phyloP scores from a whole-genome alignment of 164 flowering plant genomes.

The Tetracentron sinense region DNA sequence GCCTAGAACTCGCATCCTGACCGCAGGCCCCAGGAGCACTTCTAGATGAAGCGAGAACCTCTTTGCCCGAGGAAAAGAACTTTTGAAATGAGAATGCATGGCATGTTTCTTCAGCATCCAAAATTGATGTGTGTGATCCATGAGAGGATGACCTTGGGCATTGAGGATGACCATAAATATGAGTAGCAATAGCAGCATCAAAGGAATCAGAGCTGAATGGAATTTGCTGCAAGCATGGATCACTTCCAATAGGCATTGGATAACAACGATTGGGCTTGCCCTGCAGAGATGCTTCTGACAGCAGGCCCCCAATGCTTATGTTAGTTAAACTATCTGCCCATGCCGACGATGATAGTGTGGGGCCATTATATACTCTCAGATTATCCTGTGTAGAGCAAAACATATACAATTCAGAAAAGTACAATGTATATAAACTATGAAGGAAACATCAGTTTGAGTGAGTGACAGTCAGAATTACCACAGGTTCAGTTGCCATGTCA shows the following conservation, averaged over 20 bases:
- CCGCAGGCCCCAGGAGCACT: conserved; percentile 17
- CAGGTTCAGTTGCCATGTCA: conserved; percentile 8
- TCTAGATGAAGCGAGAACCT: conserved; percentile 15
- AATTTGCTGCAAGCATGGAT: conserved; percentile 22
- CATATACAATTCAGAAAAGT: conserved; percentile 2
- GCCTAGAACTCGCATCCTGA: conserved; percentile 24
- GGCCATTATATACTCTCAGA: conserved; percentile 9
- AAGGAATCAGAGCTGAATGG: conserved; percentile 42
- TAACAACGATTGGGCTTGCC: conserved; percentile 25
- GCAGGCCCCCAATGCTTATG: conserved; percentile 73
- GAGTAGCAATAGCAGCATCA: conserved; percentile 46
- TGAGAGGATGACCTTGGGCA: conserved; percentile 20
- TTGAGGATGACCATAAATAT: conserved; percentile 25
- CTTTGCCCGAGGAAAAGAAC: conserved; percentile 23
- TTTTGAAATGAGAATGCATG: conserved; percentile 60
- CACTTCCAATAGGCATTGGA: conserved; percentile 11
- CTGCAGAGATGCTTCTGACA: conserved; percentile 66
- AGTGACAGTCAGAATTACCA: conserved; percentile 5
- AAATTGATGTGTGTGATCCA: conserved; percentile 37
- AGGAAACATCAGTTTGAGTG: background rate
- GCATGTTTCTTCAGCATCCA: conserved; percentile 81
- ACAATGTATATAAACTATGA: background rate
- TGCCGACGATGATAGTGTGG: conserved; percentile 20
- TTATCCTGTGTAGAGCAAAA: conserved; percentile 24
- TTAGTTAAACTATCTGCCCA: conserved; percentile 48